Evolutionary conservation across 305 asterid genomes (phyloP), one percentile per base, ranked within the genome.

Genomic region (Rubia peregrina): DNA sequence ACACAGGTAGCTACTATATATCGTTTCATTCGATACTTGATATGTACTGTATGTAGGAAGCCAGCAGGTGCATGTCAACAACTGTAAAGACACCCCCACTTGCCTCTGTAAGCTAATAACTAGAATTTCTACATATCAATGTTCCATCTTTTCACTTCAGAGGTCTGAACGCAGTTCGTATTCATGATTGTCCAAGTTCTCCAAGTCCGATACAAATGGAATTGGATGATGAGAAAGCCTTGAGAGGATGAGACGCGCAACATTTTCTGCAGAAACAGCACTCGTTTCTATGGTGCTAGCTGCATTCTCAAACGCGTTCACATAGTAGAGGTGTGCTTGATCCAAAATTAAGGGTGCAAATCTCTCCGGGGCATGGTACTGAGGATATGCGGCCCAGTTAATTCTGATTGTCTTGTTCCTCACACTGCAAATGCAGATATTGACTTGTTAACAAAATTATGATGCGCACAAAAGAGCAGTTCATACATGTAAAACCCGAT

Each of bases 231-330:
- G 75, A 10, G 84, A 53, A 46, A 89, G 82, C 83, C 96, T 82
- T 14, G 89, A 87, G 73, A 93, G 90, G 84, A 93, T 88, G 48
- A 93, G 90, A 30, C 96, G 89, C 36, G 95, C 97, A 48, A 93
- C 79, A 75, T 93, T 93, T 86, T 93, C 98, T 63, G 95, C 98
- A n/a, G 98, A 77, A 75, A 93, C 98, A n/a, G 97, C 94, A 67
- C 96, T 89, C 9, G 97, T 87, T 80, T 93, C 98, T 81, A 93
- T 93, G 79, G 96, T 75, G 88, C 98, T 93, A 51, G 97, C 98
- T 61, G 96, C 98, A 88, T 91, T 93, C 83, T 93, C 98, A 30
- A 91, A 91, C 17, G 98, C 96, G 69, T 93, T 93, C 53, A 93
- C 83, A 75, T 93, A 93, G 88, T 93, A 93, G 24, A 93, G 85